Evolutionary conservation across 2,329 filamentous ascomycete species (phyloP).

Genomic region (Aspergillus alliaceus): DNA sequence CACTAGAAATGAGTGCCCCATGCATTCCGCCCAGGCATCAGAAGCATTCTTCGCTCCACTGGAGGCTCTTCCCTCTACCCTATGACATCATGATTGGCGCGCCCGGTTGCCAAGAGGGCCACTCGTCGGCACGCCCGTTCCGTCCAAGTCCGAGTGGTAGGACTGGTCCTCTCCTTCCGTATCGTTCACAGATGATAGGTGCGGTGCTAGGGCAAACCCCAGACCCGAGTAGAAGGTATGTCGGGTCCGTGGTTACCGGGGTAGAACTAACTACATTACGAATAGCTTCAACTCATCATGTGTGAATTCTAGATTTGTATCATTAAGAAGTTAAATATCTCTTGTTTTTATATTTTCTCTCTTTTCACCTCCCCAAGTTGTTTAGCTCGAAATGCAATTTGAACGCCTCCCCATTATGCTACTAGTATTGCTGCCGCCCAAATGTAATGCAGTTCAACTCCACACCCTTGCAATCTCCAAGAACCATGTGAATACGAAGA

Average conservation of each 20-base stretch:
- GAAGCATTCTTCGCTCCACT: constrained; percentile 1
- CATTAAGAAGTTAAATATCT: too few species aligned
- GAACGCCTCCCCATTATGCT: background rate
- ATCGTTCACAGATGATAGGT: background rate
- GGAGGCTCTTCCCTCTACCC: constrained; percentile 4
- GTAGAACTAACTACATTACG: background rate
- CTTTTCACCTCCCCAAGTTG: background rate
- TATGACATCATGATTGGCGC: constrained; percentile 10
- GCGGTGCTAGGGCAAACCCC: background rate
- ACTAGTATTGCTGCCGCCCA: background rate
- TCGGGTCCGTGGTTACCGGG: background rate
- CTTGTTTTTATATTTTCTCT: background rate
- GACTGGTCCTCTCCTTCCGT: background rate
- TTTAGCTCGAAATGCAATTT: background rate
- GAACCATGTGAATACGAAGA: background rate
- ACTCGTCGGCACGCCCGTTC: constrained; percentile 4
- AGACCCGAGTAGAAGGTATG: too few species aligned
- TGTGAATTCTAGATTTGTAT: background rate
- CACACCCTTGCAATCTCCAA: background rate
- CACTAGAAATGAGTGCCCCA: too few species aligned
- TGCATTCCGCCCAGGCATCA: background rate
- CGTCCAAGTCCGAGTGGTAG: background rate
- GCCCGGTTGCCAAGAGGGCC: constrained; percentile 2
- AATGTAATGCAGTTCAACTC: background rate
- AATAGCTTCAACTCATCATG: too few species aligned